These are phyloP conservation scores for Aspergillus steynii DNA, from an alignment of 495 filamentous ascomycete species.

Conservation along the genomic window DNA sequence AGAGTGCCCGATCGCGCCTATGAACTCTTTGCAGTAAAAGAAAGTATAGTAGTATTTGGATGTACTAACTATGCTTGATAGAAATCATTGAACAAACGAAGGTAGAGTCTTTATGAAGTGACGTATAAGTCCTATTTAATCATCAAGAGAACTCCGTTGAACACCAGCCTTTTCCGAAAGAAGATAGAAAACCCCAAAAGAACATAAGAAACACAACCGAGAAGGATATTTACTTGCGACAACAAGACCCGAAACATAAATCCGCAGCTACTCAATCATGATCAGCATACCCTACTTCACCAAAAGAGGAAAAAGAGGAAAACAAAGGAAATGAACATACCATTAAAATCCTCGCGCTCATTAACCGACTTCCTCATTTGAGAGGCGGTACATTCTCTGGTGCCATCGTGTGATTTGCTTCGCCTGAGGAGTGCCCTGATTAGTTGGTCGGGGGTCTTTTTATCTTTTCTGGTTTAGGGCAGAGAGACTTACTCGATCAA, in stretches of 20 bases:
- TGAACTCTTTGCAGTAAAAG: too few species aligned
- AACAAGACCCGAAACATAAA: conserved; percentile 15
- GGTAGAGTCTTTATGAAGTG: too few species aligned
- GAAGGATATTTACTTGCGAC: conserved; percentile 6
- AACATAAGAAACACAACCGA: too few species aligned
- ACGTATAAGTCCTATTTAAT: too few species aligned
- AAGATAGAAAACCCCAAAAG: too few species aligned
- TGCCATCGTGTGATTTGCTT: background rate
- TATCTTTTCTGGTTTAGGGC: background rate
- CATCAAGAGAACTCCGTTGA: too few species aligned
- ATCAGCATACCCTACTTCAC: background rate
- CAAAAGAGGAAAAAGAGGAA: too few species aligned
- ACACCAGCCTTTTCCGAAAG: too few species aligned
- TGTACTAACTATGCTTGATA: too few species aligned
- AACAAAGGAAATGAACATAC: conserved; percentile 4
- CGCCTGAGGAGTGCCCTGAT: background rate
- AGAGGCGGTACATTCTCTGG: background rate
- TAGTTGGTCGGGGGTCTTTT: background rate
- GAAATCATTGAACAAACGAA: too few species aligned
- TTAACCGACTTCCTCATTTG: background rate
- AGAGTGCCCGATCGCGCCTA: too few species aligned
- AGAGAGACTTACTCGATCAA: conserved; percentile 5
- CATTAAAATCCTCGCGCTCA: conserved; percentile 5
- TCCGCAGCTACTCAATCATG: conserved; percentile 5
- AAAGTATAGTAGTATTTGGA: too few species aligned